Base-by-base conservation (phyloP, 352 stramenopile species). In the Paralagenidium karlingii region DNA sequence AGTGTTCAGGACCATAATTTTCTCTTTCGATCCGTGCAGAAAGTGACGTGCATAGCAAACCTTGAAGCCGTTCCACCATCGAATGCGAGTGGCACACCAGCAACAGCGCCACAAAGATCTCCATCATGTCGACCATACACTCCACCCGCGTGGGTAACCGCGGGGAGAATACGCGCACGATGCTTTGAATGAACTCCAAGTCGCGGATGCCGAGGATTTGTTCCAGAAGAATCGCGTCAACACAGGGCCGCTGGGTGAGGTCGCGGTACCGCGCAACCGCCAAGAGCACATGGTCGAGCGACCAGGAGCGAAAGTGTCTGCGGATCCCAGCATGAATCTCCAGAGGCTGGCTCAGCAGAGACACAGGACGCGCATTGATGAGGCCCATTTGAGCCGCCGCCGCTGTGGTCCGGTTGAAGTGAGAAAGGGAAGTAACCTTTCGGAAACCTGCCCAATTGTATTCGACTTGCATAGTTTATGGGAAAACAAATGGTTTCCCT, bases 51-150 rank as follows among this genome's bases (percentile, higher is more conserved):
- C 38, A 37, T 9, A 21, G 53, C 47, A 6, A 25, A 70, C 63
- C 38, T 55, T 82, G 58, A 34, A 80, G 80, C 25, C 68, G 68
- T n/a, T 53, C 53, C 18, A 58, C 51, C 65, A 78, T 80, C 21
- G 40, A 60, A 1, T 63, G 53, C 13, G 68, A 65, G 38, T 85
- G 71, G 24, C 66, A 82, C 9, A 82, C 66, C 33, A 85, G 60
- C 8, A 63, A 52, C 10, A 85, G 36, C 18, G 66, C 63, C 24
- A 82, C 57, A 20, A 82, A 53, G 11, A 85, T 56, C 43, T 85
- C 68, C 54, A 77, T 76, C n/a, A 46, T 49, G 45, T 85, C 71
- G 20, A 85, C 60, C 68, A 77, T 78, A 44, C 60, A 76, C 51
- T 76, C 63, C 24, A 71, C 63, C 20, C 68, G 55, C 21, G 61